Conservation (phyloP, 306 rosid species). For the Nissolia schottii region DNA sequence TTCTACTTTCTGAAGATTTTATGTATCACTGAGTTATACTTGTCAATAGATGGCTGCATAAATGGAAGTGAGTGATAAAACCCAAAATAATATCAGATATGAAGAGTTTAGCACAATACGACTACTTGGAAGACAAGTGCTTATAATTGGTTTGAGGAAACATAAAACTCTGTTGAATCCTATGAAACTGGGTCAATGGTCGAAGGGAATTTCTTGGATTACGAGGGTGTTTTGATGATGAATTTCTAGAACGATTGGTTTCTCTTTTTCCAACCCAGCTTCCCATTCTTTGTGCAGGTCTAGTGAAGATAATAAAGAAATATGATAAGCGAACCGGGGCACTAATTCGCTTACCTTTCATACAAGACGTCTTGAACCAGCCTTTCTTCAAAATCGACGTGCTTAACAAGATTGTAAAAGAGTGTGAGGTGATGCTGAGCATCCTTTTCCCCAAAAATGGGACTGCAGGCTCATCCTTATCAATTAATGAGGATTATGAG, state of each 20-base stretch:
- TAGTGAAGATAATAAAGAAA: slow-evolving; percentile 88
- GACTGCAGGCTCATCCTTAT: slow-evolving; percentile 26
- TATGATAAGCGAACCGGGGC: slow-evolving; percentile 85
- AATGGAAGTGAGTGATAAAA: not conserved
- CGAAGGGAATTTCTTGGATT: not conserved
- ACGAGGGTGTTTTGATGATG: not conserved
- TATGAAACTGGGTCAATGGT: not conserved
- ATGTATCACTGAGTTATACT: not conserved
- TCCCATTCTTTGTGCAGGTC: slow-evolving; percentile 23
- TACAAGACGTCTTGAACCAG: slow-evolving; percentile 71
- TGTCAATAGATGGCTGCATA: not conserved
- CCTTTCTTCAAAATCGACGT: slow-evolving; percentile 84
- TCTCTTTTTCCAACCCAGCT: not conserved
- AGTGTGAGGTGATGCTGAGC: slow-evolving; percentile 63
- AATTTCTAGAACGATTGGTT: slow-evolving; percentile 1
- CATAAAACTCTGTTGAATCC: not conserved
- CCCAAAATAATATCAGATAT: not conserved
- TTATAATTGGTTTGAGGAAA: not conserved
- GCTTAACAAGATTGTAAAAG: slow-evolving; percentile 68
- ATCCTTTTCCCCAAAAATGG: slow-evolving; percentile 51
- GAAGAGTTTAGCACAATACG: not conserved
- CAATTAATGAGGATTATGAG: slow-evolving; percentile 27
- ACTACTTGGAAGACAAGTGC: not conserved
- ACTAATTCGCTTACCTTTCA: slow-evolving; percentile 60
- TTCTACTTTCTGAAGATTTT: not conserved